Evolutionary conservation across 371 early-diverging fungal genomes (phyloP), one percentile per base, ranked within the genome.

Genomic region (Zancudomyces culisetae): DNA sequence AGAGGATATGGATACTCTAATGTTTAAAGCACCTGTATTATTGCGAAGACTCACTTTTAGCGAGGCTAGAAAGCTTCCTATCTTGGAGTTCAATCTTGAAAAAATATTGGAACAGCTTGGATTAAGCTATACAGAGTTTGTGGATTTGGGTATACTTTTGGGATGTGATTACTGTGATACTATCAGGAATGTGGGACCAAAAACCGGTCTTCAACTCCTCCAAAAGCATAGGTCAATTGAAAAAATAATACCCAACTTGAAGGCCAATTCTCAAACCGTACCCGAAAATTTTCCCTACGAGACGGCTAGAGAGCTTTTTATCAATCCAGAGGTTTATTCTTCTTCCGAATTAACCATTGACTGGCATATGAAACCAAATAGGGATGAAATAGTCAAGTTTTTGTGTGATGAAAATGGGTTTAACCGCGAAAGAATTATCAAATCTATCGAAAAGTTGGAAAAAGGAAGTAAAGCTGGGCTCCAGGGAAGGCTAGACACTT

Each of bases 1-100:
- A 1, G 99, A 99, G 64, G 99, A 99, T 72, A 99, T 99, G 99
- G 99, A 99, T 65, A 95, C 98, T 0, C 70, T 99, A 50, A 89
- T 97, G 2, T 99, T 99, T 69, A 83, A 81, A 3, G 64, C 96
- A 1, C 94, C 95, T 1, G 72, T 91, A 18, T 71, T 99, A 21
- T 57, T 99, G 42, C 83, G 99, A 20, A 97, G 98, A 62, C 70
- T 99, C 61, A 95, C 94, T 0, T 89, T 89, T 57, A 81, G 91
- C 42, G 90, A 98, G 56, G 76, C 79, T 27, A 84, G 89, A 51
- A 98, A 97, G 62, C 64, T 84, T 74, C 90, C 92, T 8, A 90
- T 99, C 59, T 75, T 74, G 35, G 99, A 99, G 68, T 81, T 98
- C 42, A 76, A 82, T 49, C 65, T 94, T 13, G 74, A 80, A 13